Evolutionary conservation across 495 filamentous ascomycete genomes (phyloP), one percentile per base, ranked within the genome.

Genomic region (Penicillium argentinense): DNA sequence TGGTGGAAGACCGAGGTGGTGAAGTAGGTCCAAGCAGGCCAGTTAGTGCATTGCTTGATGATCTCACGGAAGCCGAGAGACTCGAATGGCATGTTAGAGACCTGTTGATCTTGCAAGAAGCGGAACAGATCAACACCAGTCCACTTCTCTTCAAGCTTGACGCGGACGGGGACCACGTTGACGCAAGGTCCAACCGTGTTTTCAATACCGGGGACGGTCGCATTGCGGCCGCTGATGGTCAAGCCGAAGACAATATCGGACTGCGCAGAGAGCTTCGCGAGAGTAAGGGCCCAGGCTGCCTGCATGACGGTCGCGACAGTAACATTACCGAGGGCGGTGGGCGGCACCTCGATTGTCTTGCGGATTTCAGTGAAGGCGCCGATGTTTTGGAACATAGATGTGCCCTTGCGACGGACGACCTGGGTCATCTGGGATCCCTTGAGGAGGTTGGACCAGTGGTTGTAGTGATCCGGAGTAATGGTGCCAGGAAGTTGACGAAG

Each of bases 51-150:
- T 25, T 76, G 57, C 19, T 73, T 59, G 46, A 83, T 71, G 37
- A 84, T 86, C 30, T 84, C 77, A 3, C 73, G 57, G 67, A 79
- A 78, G 5, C 81, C 81, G 0, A 83, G 64, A n/a, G 74, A 64
- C 56, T 84, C 81, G 42, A 71, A 78, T 0, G 74, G 72, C 69
- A 81, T 80, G 44, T 72, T 76, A n/a, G 72, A 69, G 6, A 85
- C 69, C 29, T 82, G 75, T 39, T 84, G 79, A 21, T 79, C 72
- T 49, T 85, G 81, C 24, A 83, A 67, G 28, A 67, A 76, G 11
- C 67, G 67, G 45, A 83, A 73, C 4, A 84, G 68, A 16, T 80
- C 71, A 1, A 78, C 61, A 2, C 60, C 71, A 5, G 71, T 80
- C 73, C 69, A 76, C 16, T 60, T 64, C 4, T 72, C 66, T 11